Evolutionary conservation across 2,329 filamentous ascomycete species (phyloP).

Genomic region (Neoscytalidium dimidiatum): DNA sequence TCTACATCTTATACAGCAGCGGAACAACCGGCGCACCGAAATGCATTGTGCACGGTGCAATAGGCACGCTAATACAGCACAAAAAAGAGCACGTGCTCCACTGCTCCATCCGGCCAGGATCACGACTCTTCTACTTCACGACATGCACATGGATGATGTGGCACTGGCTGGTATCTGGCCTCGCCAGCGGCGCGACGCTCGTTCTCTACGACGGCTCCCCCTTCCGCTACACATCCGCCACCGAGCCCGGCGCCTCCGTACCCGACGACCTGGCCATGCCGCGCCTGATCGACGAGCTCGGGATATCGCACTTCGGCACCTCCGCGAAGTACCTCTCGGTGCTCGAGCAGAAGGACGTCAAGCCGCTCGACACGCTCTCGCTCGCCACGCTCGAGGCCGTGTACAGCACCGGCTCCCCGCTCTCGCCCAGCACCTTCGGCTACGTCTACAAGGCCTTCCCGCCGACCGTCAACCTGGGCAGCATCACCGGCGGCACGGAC

Average conservation of each 20-base stretch:
- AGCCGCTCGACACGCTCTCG: conserved; percentile 60
- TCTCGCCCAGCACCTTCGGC: conserved; percentile 88
- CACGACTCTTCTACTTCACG: conserved; percentile 88
- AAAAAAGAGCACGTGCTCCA: conserved; percentile 95
- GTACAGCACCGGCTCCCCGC: conserved; percentile 89
- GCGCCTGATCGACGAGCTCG: conserved; percentile 74
- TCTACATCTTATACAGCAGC: conserved; percentile 92
- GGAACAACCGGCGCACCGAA: conserved; percentile 88
- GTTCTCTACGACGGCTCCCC: conserved; percentile 92
- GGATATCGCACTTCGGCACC: conserved; percentile 91
- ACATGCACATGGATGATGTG: conserved; percentile 99
- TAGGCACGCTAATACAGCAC: conserved; percentile 90
- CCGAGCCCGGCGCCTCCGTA: conserved; percentile 51
- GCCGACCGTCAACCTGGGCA: conserved; percentile 77
- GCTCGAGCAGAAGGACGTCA: conserved; percentile 75
- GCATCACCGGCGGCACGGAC: conserved; percentile 94
- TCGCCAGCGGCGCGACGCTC: conserved; percentile 79
- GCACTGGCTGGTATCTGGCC: conserved; percentile 90
- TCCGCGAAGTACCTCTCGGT: conserved; percentile 91
- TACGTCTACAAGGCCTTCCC: conserved; percentile 89
- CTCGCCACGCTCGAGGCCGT: conserved; percentile 70
- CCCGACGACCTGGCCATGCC: conserved; percentile 81
- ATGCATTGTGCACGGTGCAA: conserved; percentile 88
- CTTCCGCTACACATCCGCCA: conserved; percentile 57
- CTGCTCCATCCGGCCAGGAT: conserved; percentile 71